phyloP scores from a whole-genome alignment of 352 stramenopile genomes.

The Phytophthora pinifolia region DNA sequence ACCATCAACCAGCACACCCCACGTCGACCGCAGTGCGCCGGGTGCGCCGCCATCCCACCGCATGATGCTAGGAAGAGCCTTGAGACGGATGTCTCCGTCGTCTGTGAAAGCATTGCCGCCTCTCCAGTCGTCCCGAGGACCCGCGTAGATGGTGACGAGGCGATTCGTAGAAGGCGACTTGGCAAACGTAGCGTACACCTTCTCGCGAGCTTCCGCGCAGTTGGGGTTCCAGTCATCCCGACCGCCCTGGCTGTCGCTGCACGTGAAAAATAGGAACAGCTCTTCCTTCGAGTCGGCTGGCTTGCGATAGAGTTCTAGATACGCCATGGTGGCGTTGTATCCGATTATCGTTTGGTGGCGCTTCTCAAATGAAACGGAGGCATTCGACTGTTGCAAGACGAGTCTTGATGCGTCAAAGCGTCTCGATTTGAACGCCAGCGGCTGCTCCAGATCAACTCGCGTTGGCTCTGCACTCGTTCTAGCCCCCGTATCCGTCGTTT shows the following conservation, averaged over 20 bases:
- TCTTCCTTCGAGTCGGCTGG: conserved; percentile 28
- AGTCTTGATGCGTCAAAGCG: conserved; percentile 34
- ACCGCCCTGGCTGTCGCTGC: conserved; percentile 46
- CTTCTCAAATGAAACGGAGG: conserved; percentile 32
- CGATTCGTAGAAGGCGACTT: conserved; percentile 55
- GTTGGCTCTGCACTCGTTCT: background rate
- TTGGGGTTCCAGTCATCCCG: conserved; percentile 53
- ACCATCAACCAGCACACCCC: conserved; percentile 49
- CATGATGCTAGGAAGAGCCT: conserved; percentile 61
- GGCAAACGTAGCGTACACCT: conserved; percentile 55
- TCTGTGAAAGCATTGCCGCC: conserved; percentile 55
- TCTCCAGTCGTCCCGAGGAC: conserved; percentile 54
- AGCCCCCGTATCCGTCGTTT: background rate
- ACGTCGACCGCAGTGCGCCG: conserved; percentile 48
- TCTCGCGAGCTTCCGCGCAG: conserved; percentile 43
- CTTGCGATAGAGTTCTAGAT: conserved; percentile 44
- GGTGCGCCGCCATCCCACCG: conserved; percentile 57
- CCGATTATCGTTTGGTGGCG: conserved; percentile 48
- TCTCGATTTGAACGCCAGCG: conserved; percentile 14
- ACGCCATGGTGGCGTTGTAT: conserved; percentile 52
- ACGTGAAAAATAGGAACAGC: conserved; percentile 75
- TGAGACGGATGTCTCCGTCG: conserved; percentile 62
- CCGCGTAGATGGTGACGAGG: conserved; percentile 58
- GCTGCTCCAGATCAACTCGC: background rate
- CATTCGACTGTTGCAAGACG: conserved; percentile 9